These are phyloP conservation scores for Biancaea sappan DNA, from an alignment of 306 rosid species.

Conservation along the genomic window DNA sequence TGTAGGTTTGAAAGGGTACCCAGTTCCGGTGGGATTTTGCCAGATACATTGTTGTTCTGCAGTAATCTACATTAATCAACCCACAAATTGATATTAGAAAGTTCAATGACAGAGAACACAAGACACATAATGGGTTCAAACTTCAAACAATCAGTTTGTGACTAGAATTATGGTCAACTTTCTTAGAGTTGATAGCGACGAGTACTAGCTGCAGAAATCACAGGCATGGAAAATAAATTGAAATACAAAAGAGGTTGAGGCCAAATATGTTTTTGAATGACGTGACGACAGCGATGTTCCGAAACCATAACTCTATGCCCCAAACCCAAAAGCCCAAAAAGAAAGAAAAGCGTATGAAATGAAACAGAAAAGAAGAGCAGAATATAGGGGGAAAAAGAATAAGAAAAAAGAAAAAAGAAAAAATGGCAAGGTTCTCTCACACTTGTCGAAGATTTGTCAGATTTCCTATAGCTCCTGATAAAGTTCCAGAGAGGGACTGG, in stretches of 20 bases:
- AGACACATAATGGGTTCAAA: background rate
- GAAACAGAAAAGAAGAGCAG: background rate
- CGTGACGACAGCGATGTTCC: constrained; percentile 6
- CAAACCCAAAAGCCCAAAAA: background rate
- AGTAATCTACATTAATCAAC: constrained; percentile 52
- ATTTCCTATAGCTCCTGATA: constrained; percentile 69
- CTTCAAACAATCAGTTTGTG: background rate
- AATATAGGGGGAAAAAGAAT: background rate
- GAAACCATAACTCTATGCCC: background rate
- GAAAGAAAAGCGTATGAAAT: background rate
- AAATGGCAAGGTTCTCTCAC: constrained; percentile 45
- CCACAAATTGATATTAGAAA: constrained; percentile 18
- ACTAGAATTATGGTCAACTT: constrained; percentile 2
- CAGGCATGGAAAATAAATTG: background rate
- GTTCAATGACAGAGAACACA: constrained; percentile 12
- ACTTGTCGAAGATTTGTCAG: constrained; percentile 92
- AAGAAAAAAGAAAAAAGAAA: background rate
- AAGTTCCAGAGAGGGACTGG: constrained; percentile 85
- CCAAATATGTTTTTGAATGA: background rate
- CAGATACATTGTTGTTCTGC: constrained; percentile 93
- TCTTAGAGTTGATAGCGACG: constrained; percentile 30
- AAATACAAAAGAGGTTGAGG: background rate
- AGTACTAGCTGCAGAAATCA: constrained; percentile 18
- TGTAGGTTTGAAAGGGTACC: constrained; percentile 74
- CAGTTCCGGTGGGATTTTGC: constrained; percentile 71